Evolutionary conservation across 306 rosid species (phyloP).

Genomic region (Cucurbita moschata): DNA sequence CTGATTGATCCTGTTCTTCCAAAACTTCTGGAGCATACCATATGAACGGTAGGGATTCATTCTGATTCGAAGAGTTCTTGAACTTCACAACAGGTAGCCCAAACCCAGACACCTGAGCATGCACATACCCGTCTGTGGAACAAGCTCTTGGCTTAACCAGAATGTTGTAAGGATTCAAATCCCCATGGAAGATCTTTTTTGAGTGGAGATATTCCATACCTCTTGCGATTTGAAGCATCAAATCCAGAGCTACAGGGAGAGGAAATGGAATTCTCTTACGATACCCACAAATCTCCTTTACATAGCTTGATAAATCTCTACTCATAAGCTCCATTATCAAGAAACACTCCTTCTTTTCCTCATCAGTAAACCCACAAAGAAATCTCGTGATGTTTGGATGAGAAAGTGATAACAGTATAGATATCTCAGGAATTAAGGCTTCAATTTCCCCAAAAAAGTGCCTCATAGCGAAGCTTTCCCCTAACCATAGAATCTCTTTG

Average conservation of each 20-base stretch:
- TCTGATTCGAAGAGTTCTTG: slow-evolving; percentile 40
- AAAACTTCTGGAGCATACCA: slow-evolving; percentile 87
- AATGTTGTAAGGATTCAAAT: slow-evolving; percentile 54
- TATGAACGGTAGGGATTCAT: slow-evolving; percentile 44
- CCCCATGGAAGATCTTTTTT: slow-evolving; percentile 56
- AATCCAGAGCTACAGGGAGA: slow-evolving; percentile 62
- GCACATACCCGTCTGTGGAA: slow-evolving; percentile 50
- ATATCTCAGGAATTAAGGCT: slow-evolving; percentile 43
- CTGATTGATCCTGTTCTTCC: slow-evolving; percentile 62
- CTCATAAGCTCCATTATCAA: slow-evolving; percentile 72
- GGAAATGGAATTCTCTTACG: slow-evolving; percentile 49
- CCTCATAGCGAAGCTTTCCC: slow-evolving; percentile 55
- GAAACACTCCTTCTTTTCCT: slow-evolving; percentile 65
- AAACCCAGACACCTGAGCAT: slow-evolving; percentile 60
- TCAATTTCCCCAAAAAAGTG: slow-evolving; percentile 61
- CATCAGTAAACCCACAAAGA: slow-evolving; percentile 63
- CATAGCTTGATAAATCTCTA: slow-evolving; percentile 40
- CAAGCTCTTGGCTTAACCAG: slow-evolving; percentile 53
- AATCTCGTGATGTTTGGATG: slow-evolving; percentile 60
- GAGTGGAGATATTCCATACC: slow-evolving; percentile 83
- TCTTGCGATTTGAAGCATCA: slow-evolving; percentile 90
- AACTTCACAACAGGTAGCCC: slow-evolving; percentile 33
- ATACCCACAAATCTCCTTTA: slow-evolving; percentile 51
- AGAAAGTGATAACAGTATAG: slow-evolving; percentile 46
- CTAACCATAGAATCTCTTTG: slow-evolving; percentile 77